Evolutionary conservation across 495 filamentous ascomycete genomes (phyloP).

Genomic region (Podospora comata): DNA sequence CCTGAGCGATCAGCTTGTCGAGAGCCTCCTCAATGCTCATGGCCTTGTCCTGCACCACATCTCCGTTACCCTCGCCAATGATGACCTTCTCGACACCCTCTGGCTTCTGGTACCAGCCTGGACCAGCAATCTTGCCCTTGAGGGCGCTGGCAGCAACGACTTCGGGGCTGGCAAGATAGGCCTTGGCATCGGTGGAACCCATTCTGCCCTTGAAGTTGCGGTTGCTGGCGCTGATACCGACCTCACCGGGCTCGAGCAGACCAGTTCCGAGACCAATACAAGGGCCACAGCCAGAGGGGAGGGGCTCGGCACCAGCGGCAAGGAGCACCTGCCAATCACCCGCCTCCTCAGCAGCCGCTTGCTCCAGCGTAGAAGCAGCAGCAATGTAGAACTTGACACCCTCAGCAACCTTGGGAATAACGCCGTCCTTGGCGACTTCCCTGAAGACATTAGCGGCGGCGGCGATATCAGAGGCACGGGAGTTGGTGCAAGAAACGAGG

Average conservation of each 20-base stretch:
- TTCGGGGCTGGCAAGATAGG: slow-evolving; percentile 87
- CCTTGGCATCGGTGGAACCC: slow-evolving; percentile 77
- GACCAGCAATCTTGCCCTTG: slow-evolving; percentile 70
- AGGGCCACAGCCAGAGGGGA: slow-evolving; percentile 80
- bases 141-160: slow-evolving; percentile 89
- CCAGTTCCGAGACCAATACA: slow-evolving; percentile 90
- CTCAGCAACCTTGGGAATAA: slow-evolving; percentile 68
- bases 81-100: slow-evolving; percentile 63
- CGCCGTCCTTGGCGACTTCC: slow-evolving; percentile 61
- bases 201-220: slow-evolving; percentile 94
- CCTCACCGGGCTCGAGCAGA: slow-evolving; percentile 77
- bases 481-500: slow-evolving; percentile 90
- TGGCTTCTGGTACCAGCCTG: slow-evolving; percentile 75
- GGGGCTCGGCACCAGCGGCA: slow-evolving; percentile 69
- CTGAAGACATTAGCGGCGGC: slow-evolving; percentile 84
- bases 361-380: slow-evolving; percentile 79
- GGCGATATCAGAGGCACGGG: slow-evolving; percentile 74
- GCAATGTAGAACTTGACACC: slow-evolving; percentile 90
- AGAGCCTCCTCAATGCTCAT: slow-evolving; percentile 63
- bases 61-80: slow-evolving; percentile 67
- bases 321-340: slow-evolving; percentile 88
- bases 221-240: slow-evolving; percentile 86
- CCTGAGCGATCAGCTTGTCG: slow-evolving; percentile 61
- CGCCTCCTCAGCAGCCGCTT: slow-evolving; percentile 69
- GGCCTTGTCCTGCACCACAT: slow-evolving; percentile 57